Percentiles rank a stretch among this genome's conserved stretches.
Evolutionary conservation across 352 stramenopile species (phyloP).

Genomic region (Globisporangium paroecandrum): DNA sequence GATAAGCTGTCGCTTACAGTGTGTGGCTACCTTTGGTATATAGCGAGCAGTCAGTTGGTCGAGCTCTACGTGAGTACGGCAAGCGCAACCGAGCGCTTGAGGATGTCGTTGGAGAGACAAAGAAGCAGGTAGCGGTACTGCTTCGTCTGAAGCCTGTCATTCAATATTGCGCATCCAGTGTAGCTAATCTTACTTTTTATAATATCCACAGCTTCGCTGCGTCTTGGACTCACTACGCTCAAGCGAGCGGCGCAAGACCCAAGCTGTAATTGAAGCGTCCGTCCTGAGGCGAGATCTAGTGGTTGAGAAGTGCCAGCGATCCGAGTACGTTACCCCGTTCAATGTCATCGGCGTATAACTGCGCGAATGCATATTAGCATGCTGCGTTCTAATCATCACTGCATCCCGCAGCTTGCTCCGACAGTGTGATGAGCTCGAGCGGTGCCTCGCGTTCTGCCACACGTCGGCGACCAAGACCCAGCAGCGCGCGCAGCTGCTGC

Average conservation of each 20-base stretch:
- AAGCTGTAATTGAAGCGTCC: conserved; percentile 27
- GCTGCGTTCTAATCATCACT: not conserved
- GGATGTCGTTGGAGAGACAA: conserved; percentile 31
- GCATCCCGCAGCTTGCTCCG: conserved; percentile 32
- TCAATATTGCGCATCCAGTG: not conserved
- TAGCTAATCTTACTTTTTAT: not conserved
- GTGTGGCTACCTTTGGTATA: not conserved
- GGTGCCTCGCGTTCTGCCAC: conserved; percentile 45
- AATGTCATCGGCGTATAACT: too few relatives aligned
- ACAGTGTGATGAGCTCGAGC: conserved; percentile 49
- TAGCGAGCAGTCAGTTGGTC: conserved; percentile 41
- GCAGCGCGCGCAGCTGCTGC: conserved; percentile 30
- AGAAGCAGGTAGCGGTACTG: conserved; percentile 29
- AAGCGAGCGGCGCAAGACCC: conserved; percentile 39
- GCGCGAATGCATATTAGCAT: not conserved
- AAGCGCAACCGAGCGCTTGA: conserved; percentile 51
- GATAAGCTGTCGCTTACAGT: not conserved
- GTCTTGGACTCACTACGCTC: conserved; percentile 33
- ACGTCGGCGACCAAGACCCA: conserved; percentile 29
- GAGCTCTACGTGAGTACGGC: conserved; percentile 49
- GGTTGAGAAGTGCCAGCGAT: conserved; percentile 51
- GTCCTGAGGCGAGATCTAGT: conserved; percentile 51
- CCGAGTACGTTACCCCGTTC: conserved; percentile 31
- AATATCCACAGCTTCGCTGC: conserved; percentile 23
- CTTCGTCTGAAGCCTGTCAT: not conserved